Conservation (phyloP, 352 stramenopile genomes). For the Globisporangium viniferum region DNA sequence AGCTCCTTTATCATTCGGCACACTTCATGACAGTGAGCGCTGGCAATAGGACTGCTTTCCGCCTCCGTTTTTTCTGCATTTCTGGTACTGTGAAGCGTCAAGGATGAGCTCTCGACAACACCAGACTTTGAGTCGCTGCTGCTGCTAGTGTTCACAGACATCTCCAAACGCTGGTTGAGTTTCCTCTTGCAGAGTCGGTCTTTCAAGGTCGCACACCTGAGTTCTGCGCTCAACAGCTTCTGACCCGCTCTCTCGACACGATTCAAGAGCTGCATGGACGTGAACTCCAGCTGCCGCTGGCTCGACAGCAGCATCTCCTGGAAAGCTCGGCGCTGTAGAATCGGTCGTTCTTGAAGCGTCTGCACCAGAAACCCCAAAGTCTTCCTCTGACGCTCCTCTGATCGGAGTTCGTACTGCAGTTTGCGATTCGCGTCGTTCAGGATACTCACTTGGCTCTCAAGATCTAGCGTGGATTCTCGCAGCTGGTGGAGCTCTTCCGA, state of each 20-base stretch:
- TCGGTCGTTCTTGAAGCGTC: constrained; percentile 38
- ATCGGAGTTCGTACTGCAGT: constrained; percentile 14
- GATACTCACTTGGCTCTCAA: constrained; percentile 14
- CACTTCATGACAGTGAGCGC: not conserved
- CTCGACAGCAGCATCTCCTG: constrained; percentile 36
- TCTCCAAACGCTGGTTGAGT: not conserved
- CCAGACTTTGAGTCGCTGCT: not conserved
- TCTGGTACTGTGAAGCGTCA: not conserved
- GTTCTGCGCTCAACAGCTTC: constrained; percentile 15
- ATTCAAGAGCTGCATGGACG: constrained; percentile 23
- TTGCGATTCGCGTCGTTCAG: constrained; percentile 14
- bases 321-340: constrained; percentile 37
- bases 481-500: constrained; percentile 11
- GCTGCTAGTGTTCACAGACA: not conserved
- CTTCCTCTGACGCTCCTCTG: constrained; percentile 19
- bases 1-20: constrained; percentile 5
- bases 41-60: not conserved
- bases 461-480: constrained; percentile 1
- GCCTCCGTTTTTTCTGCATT: not conserved
- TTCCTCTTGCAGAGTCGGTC: not conserved
- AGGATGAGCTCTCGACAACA: not conserved
- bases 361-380: constrained; percentile 29
- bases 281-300: constrained; percentile 31
- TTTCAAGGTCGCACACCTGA: not conserved
- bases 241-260: not conserved